These are phyloP conservation scores for Apostasia shenzhenica DNA, from an alignment of 106 monocot genomes.

Conservation along the genomic window DNA sequence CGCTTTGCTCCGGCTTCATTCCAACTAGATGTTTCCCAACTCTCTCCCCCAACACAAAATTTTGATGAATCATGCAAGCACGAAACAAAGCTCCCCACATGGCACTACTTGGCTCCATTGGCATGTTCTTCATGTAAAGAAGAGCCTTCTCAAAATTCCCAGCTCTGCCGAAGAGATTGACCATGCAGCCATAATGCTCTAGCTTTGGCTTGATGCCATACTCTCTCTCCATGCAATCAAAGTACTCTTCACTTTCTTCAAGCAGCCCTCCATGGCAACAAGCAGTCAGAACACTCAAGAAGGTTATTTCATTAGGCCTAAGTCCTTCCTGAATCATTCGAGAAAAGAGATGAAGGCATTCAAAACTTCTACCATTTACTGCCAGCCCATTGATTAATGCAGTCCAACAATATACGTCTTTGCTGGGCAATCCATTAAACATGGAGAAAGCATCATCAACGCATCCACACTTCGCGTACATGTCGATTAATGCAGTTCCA, in stretches of 20 bases:
- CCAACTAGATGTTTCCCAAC: constrained; percentile 15
- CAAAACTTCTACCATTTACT: constrained; percentile 22
- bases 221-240: constrained; percentile 27
- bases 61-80: constrained; percentile 28
- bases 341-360: constrained; percentile 33
- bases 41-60: constrained; percentile 13
- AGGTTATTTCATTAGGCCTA: constrained; percentile 36
- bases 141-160: constrained; percentile 41
- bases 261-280: constrained; percentile 41
- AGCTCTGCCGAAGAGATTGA: constrained; percentile 45
- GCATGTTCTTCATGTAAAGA: constrained; percentile 26
- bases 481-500: constrained; percentile 25
- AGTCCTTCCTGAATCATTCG: constrained; percentile 18
- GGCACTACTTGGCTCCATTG: constrained; percentile 22
- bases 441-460: constrained; percentile 15
- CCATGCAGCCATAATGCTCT: constrained; percentile 62
- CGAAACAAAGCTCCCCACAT: constrained; percentile 37
- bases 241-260: constrained; percentile 28
- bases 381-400: constrained; percentile 48
- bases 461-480: constrained; percentile 56
- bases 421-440: constrained; percentile 9
- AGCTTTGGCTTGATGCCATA: constrained; percentile 36
- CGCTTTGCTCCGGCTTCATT: constrained; percentile 11
- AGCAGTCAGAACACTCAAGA: constrained; percentile 44
- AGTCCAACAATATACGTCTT: constrained; percentile 35